These are phyloP conservation scores for Yarrowia sp. DNA, from an alignment of 805 yeast species.

Conservation along the genomic window DNA sequence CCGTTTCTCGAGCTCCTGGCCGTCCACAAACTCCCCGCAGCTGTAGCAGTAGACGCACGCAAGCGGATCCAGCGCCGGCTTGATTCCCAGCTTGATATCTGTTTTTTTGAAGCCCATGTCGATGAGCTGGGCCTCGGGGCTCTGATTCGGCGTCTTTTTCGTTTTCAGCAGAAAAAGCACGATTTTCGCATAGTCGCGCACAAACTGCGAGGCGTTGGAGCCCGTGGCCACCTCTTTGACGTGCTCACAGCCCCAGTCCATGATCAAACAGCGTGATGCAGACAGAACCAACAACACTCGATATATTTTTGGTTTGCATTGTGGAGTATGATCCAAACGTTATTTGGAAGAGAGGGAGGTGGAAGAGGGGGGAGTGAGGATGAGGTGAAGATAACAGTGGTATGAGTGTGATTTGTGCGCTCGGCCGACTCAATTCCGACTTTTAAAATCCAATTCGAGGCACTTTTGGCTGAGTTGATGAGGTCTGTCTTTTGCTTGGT, in stretches of 20 bases:
- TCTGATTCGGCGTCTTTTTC: background rate
- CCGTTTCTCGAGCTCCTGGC: constrained; percentile 58
- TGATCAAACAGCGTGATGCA: background rate
- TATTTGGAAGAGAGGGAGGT: background rate
- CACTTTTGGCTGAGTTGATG: no score
- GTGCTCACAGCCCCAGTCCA: constrained; percentile 39
- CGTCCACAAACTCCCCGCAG: constrained; percentile 76
- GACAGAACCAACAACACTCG: no score
- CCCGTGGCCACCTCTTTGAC: constrained; percentile 27
- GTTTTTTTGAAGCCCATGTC: constrained; percentile 29
- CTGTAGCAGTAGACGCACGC: constrained; percentile 69
- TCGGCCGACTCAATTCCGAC: no score
- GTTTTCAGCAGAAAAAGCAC: constrained; percentile 27
- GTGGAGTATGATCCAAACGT: constrained; percentile 8
- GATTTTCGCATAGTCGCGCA: constrained; percentile 31
- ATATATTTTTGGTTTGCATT: background rate
- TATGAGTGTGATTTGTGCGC: no score
- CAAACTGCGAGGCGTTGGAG: constrained; percentile 26
- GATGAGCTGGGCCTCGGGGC: constrained; percentile 3
- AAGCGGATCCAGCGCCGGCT: constrained; percentile 29
- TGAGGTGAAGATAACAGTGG: no score
- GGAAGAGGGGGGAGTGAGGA: background rate
- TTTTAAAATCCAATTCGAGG: no score
- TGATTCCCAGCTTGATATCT: constrained; percentile 13
- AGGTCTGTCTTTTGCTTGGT: no score